phyloP scores from a whole-genome alignment of 2,329 filamentous ascomycete species.

The Colletotrichum tamarilloi region DNA sequence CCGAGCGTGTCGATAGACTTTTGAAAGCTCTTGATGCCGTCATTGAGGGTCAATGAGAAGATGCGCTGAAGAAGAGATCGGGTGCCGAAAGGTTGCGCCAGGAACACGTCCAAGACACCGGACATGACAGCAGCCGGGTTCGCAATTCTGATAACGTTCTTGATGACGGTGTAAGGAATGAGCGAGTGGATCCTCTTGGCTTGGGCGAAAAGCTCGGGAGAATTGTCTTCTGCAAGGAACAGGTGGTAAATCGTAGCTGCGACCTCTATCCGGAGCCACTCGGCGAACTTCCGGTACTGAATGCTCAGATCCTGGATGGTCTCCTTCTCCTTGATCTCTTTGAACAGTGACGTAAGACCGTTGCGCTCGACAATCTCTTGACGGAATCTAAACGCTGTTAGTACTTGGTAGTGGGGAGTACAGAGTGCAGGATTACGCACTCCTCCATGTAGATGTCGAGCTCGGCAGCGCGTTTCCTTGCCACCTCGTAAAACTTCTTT shows the following conservation, averaged over 20 bases:
- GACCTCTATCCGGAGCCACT: conserved; percentile 97
- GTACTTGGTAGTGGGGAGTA: conserved; percentile 27
- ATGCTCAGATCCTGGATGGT: conserved; percentile 89
- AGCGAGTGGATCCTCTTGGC: conserved; percentile 94
- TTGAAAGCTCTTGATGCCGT: conserved; percentile 89
- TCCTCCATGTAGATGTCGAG: conserved; percentile 98
- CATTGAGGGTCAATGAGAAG: conserved; percentile 89
- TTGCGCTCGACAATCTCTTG: conserved; percentile 77
- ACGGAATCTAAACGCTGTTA: conserved; percentile 62
- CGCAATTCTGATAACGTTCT: conserved; percentile 96
- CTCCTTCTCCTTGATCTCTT: conserved; percentile 91
- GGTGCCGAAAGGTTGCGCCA: conserved; percentile 93
- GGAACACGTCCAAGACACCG: conserved; percentile 92
- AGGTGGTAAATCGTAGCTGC: conserved; percentile 97
- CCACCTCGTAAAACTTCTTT: conserved; percentile 94
- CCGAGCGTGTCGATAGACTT: conserved; percentile 84
- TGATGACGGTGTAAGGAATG: conserved; percentile 91
- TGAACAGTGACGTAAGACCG: conserved; percentile 90
- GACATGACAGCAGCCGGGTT: conserved; percentile 98
- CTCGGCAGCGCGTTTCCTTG: conserved; percentile 87
- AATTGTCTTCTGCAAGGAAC: conserved; percentile 98
- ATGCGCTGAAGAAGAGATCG: conserved; percentile 93
- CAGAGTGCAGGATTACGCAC: conserved; percentile 50
- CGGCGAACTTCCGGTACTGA: conserved; percentile 97
- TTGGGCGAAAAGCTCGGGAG: conserved; percentile 94